A percentile compares a stretch with the other conserved stretches of the same genome.
Conservation (phyloP, 345 rosid genomes). For the Trapa incisa region DNA sequence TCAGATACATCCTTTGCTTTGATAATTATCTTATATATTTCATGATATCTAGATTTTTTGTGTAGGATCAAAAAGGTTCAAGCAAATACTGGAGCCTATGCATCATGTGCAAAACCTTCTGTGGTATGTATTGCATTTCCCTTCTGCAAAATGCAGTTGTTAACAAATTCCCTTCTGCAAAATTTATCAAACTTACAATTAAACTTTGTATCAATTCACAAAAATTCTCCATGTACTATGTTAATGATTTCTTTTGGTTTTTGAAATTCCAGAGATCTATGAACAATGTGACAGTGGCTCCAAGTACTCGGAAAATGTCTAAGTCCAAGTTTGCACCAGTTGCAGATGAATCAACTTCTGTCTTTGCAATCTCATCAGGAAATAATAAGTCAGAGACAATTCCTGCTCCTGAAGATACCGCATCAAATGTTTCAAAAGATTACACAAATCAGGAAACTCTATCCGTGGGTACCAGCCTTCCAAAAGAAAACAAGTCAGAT, state of each 20-base stretch:
- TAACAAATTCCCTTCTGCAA: background rate
- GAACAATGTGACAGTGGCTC: constrained; percentile 17
- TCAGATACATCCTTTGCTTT: background rate
- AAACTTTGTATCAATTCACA: background rate
- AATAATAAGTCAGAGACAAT: constrained; percentile 16
- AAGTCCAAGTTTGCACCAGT: constrained; percentile 19
- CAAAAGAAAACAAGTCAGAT: constrained; percentile 18
- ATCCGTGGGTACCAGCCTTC: constrained; percentile 18
- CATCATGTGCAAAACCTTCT: constrained; percentile 27
- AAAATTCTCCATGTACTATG: background rate
- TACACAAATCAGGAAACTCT: constrained; percentile 19
- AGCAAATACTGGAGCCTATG: constrained; percentile 16
- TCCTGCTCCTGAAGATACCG: constrained; percentile 9
- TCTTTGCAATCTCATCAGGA: constrained; percentile 22
- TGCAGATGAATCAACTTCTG: constrained; percentile 19
- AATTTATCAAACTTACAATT: background rate
- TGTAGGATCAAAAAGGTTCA: constrained; percentile 32
- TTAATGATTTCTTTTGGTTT: background rate
- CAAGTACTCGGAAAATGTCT: constrained; percentile 24
- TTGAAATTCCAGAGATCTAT: constrained; percentile 24
- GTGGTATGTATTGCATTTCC: constrained; percentile 31
- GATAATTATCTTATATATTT: background rate
- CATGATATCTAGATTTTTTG: background rate
- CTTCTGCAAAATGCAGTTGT: background rate
- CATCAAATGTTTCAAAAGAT: constrained; percentile 19